A percentile compares a stretch with the other conserved stretches of the same genome.
Evolutionary conservation across 2,329 filamentous ascomycete species (phyloP).

Genomic region (Talaromyces funiculosus): DNA sequence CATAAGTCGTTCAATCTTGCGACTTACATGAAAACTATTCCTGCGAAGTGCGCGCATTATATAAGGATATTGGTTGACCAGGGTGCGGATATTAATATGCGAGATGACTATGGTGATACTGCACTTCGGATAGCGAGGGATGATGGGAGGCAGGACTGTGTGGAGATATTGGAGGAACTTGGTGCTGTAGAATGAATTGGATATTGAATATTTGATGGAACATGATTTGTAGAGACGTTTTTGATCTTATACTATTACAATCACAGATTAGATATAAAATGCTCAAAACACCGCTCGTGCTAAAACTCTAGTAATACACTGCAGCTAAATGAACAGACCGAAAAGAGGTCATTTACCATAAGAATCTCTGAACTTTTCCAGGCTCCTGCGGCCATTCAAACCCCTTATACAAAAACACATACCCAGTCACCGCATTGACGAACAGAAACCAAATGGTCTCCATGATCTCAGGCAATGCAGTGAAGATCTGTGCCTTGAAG

Average conservation of each 20-base stretch:
- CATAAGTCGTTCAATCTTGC: conserved; percentile 9
- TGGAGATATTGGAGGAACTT: conserved; percentile 5
- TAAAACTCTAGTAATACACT: not conserved
- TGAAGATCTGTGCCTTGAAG: conserved; percentile 23
- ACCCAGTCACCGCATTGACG: conserved; percentile 50
- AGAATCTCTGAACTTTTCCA: conserved; percentile 54
- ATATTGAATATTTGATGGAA: not conserved
- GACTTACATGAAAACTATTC: conserved; percentile 3
- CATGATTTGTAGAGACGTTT: not conserved
- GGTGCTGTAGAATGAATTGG: not conserved
- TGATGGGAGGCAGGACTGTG: not conserved
- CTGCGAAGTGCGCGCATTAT: not conserved
- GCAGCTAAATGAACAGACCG: not conserved
- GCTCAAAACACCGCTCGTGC: not conserved
- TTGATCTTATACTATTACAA: not conserved
- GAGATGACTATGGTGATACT: not conserved
- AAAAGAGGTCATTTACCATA: conserved; percentile 43
- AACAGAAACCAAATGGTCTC: conserved; percentile 55
- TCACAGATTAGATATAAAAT: not conserved
- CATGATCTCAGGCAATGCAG: conserved; percentile 32
- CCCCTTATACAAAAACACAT: conserved; percentile 51
- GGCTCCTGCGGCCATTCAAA: conserved; percentile 57
- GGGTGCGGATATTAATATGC: conserved; percentile 5
- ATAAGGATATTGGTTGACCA: not conserved
- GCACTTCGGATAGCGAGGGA: conserved; percentile 9